phyloP scores from a whole-genome alignment of 768 basidiomycete species.

The Mycena epipterygia region DNA sequence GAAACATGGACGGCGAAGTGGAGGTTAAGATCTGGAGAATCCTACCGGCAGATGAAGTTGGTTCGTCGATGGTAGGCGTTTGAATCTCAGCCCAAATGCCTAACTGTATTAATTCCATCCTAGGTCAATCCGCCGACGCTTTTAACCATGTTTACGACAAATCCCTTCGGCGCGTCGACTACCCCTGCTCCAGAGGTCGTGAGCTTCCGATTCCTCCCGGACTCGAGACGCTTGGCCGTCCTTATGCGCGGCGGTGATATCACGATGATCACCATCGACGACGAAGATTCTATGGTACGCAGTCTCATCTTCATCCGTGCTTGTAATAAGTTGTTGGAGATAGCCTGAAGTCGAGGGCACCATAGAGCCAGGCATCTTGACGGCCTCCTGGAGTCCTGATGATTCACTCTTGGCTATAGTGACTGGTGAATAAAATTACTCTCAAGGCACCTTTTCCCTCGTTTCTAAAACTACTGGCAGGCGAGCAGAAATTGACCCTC shows the following conservation, averaged over 20 bases:
- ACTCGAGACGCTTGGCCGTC: conserved; percentile 74
- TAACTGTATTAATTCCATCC: background rate
- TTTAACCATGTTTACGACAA: conserved; percentile 54
- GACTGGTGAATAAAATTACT: conserved; percentile 62
- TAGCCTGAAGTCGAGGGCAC: conserved; percentile 89
- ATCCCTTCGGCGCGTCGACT: conserved; percentile 41
- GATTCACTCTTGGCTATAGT: conserved; percentile 87
- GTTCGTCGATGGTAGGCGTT: conserved; percentile 34
- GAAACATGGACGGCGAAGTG: conserved; percentile 61
- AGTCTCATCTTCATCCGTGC: background rate
- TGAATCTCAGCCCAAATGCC: background rate
- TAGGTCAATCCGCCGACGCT: conserved; percentile 38
- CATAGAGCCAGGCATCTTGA: conserved; percentile 86
- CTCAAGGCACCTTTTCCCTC: conserved; percentile 43
- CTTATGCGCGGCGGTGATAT: conserved; percentile 89
- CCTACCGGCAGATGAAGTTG: conserved; percentile 37
- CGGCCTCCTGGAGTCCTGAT: conserved; percentile 93
- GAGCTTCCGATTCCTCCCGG: conserved; percentile 78
- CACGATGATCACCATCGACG: conserved; percentile 70
- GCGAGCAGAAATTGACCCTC: conserved; percentile 83
- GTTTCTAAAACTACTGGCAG: conserved; percentile 47
- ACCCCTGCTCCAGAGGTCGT: conserved; percentile 71
- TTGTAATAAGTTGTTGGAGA: conserved; percentile 37
- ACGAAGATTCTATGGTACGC: conserved; percentile 59
- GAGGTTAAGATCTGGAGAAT: conserved; percentile 72